Base-by-base conservation (phyloP, 805 yeast genomes). In the Wickerhamomyces strasburgensis region DNA sequence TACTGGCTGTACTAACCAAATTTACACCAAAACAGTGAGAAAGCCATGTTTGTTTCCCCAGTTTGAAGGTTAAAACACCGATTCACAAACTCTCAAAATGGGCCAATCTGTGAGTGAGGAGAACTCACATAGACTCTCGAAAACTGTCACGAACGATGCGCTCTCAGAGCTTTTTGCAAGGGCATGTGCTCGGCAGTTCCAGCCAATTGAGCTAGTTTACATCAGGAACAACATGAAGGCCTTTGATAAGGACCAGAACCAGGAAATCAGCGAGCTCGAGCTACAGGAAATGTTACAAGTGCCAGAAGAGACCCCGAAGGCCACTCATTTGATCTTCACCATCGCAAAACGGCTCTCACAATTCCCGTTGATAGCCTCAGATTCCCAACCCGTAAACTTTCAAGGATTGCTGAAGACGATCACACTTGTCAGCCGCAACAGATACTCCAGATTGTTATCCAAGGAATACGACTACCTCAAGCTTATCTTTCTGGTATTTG, bases 401-500 rank as follows among this genome's bases (percentile, higher is more conserved):
- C 58, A 62, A 4, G 70, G 68, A 4, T 38, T 75, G 29, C 40
- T 69, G 11, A 70, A 76, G 43, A 65, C 70, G 0, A 38, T 75
- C 5, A 52, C 68, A 0, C 57, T 73, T 10, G 38, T 80, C 5
- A 67, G 68, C 43, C 55, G 58, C 11, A 73, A 73, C 2, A 59
- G 75, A 29, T 67, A 64, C 35, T 47, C 50, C 38, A 55, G 59
- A 27, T 30, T 68, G 16, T 43, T 75, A 33, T 42, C 52, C 3
- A 57, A 56, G 3, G 57, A 62, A 21, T 60, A 60, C 34, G 71
- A 75, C 38, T 62, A 67, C 34, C 19, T 59, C 19, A 65, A 66
- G 47, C 49, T 80, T 24, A 29, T 80, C 3, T 79, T 72, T 46
- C 52, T 75, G 6, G 64, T 81, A 0, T 51, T 78, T 45, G 60